phyloP scores from a whole-genome alignment of 495 filamentous ascomycete genomes.

The Pyronema domesticum region DNA sequence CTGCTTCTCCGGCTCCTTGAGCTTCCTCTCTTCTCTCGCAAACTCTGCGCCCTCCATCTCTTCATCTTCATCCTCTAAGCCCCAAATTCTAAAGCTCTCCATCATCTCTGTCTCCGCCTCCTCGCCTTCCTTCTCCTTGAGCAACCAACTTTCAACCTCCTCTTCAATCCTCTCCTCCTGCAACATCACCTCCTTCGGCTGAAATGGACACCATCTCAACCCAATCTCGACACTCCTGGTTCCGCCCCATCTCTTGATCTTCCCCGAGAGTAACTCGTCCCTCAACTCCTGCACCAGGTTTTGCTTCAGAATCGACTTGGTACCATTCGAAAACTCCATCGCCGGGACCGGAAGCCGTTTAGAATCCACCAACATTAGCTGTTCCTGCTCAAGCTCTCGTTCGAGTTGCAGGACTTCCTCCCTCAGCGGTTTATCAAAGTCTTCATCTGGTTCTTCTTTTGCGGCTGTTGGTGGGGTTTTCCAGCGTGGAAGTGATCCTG shows the following conservation, averaged over 20 bases:
- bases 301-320: too few species aligned
- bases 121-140: not conserved
- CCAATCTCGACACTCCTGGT: conserved; percentile 9
- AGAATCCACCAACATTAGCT: conserved; percentile 39
- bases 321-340: conserved; percentile 36
- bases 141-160: not conserved
- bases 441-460: not conserved
- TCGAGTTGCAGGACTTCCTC: conserved; percentile 4
- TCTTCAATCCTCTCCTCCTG: conserved; percentile 15
- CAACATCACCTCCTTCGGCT: not conserved
- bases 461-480: not conserved
- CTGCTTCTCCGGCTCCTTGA: too few species aligned
- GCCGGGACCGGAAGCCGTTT: conserved; percentile 38
- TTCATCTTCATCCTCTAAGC: not conserved
- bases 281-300: conserved; percentile 33
- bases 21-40: too few species aligned
- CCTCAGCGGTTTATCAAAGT: not conserved
- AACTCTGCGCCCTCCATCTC: not conserved
- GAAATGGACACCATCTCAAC: conserved; percentile 15
- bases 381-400: conserved; percentile 40
- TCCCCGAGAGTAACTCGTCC: conserved; percentile 29
- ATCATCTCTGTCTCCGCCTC: not conserved
- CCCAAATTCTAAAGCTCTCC: not conserved
- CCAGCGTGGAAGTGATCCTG: not conserved
- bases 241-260: conserved; percentile 18